phyloP scores from a whole-genome alignment of 495 filamentous ascomycete genomes.

The Aspergillus leporis region DNA sequence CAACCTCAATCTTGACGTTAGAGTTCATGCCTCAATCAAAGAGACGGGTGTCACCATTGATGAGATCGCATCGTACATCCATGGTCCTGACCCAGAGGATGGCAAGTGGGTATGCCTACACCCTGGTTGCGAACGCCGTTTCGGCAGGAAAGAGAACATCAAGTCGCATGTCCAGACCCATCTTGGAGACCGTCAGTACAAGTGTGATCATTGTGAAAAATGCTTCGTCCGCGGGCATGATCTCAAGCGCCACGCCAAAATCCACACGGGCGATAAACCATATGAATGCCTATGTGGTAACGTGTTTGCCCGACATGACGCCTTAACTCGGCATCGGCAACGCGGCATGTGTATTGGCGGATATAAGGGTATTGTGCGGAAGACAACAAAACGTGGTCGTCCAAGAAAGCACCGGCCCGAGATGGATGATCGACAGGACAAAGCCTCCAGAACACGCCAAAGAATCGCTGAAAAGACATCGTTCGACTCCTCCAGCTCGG shows the following conservation, averaged over 20 bases:
- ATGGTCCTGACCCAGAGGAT: conserved; percentile 70
- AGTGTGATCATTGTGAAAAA: conserved; percentile 85
- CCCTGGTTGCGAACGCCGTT: conserved; percentile 77
- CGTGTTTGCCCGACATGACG: conserved; percentile 90
- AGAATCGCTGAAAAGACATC: conserved; percentile 41
- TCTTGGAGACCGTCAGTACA: conserved; percentile 89
- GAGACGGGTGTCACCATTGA: conserved; percentile 82
- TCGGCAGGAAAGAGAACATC: conserved; percentile 95
- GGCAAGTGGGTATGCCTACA: conserved; percentile 84
- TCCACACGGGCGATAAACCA: conserved; percentile 90
- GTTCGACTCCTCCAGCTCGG: conserved; percentile 38
- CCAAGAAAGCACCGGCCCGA: conserved; percentile 65
- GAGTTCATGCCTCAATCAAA: conserved; percentile 53
- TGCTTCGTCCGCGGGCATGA: conserved; percentile 97
- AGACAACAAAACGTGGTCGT: conserved; percentile 64
- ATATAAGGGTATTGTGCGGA: conserved; percentile 78
- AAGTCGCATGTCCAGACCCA: conserved; percentile 97
- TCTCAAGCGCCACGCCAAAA: conserved; percentile 94
- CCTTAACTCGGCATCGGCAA: conserved; percentile 89
- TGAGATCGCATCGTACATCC: conserved; percentile 82
- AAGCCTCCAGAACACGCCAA: conserved; percentile 54
- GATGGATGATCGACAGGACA: conserved; percentile 66
- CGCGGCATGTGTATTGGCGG: conserved; percentile 93
- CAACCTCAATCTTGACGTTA: conserved; percentile 48
- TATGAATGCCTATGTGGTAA: conserved; percentile 89